Evolutionary conservation across 2,329 filamentous ascomycete genomes (phyloP).

Genomic region (Zasmidium cellare): DNA sequence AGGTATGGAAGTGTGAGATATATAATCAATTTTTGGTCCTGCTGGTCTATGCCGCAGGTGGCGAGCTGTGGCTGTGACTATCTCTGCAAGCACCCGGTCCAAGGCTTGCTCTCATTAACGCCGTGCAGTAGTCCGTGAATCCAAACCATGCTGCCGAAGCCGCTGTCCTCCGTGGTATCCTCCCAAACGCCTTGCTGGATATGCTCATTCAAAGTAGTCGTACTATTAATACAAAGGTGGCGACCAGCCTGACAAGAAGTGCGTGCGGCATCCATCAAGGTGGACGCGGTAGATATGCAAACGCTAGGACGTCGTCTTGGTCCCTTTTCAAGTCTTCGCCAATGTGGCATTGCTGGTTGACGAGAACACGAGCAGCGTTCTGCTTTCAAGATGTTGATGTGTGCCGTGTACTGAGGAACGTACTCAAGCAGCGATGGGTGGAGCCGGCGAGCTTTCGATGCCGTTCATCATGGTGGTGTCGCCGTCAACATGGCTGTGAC

Average conservation of each 20-base stretch:
- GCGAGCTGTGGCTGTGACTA: not conserved
- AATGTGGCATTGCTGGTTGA: not conserved
- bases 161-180: not conserved
- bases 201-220: not conserved
- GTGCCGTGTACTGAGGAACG: too few species aligned
- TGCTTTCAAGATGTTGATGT: not conserved
- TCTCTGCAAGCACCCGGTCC: not conserved
- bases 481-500: conserved; percentile 52
- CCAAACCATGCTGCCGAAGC: not conserved
- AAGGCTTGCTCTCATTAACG: not conserved
- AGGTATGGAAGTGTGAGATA: not conserved
- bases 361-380: not conserved
- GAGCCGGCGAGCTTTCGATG: conserved; percentile 38
- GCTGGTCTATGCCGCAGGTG: conserved; percentile 1
- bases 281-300: too few species aligned
- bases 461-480: conserved; percentile 31
- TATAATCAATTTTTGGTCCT: not conserved
- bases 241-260: not conserved
- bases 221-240: not conserved
- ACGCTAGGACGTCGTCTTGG: not conserved
- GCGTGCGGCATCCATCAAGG: too few species aligned
- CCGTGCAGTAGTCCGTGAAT: not conserved
- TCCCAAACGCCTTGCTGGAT: conserved; percentile 15
- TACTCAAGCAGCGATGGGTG: conserved; percentile 39
- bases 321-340: not conserved